Percentiles rank a stretch among this genome's conserved stretches.
Evolutionary conservation across 2,329 filamentous ascomycete species (phyloP).

Genomic region (Colletotrichum aenigma): DNA sequence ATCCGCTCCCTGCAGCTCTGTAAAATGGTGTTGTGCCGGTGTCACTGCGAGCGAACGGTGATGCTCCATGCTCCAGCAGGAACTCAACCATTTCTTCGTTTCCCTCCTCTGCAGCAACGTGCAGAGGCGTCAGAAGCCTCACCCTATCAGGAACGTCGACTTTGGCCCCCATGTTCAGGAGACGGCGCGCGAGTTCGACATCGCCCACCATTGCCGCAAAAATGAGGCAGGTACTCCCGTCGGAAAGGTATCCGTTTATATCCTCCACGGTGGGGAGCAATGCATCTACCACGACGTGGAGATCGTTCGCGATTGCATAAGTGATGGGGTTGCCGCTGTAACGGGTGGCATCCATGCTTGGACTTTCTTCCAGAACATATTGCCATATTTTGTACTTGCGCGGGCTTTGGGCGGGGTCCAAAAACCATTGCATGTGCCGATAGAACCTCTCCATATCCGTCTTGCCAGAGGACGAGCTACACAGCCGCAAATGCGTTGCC

Average conservation of each 20-base stretch:
- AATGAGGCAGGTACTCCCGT: not conserved
- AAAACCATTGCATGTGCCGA: fast-evolving
- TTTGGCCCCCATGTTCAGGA: fast-evolving
- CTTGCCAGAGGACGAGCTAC: not conserved
- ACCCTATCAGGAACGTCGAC: not conserved
- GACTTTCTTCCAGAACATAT: fast-evolving
- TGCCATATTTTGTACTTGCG: not conserved
- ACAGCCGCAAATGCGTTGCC: not conserved
- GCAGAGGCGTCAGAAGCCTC: not conserved
- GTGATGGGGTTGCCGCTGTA: fast-evolving
- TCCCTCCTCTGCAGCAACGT: fast-evolving
- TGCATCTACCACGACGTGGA: not conserved
- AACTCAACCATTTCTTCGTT: not conserved
- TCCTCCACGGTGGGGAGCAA: fast-evolving
- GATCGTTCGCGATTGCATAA: not conserved
- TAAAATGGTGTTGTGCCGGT: not conserved
- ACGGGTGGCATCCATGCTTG: fast-evolving
- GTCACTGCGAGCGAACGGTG: not conserved
- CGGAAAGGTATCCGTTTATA: fast-evolving
- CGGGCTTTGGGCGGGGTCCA: not conserved
- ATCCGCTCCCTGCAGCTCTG: not conserved
- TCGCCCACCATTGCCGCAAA: fast-evolving
- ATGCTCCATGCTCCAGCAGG: fast-evolving
- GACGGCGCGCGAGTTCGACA: fast-evolving
- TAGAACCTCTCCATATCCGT: fast-evolving